phyloP scores from a whole-genome alignment of 139 green algal genomes.

The Coccomyxa sp. region DNA sequence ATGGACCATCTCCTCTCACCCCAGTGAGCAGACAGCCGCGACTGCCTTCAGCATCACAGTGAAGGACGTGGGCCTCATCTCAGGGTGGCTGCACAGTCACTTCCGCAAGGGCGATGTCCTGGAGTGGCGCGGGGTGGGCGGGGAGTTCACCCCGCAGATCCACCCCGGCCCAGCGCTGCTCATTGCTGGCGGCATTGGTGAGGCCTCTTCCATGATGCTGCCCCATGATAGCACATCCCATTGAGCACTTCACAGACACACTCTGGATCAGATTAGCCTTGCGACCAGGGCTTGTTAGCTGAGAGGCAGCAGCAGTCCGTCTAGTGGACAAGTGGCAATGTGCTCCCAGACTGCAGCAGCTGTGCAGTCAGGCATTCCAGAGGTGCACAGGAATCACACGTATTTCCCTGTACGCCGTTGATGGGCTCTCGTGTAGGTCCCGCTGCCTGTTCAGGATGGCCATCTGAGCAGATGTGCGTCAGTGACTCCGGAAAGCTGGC shows the following conservation, averaged over 20 bases:
- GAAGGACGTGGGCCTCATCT: conserved; percentile 23
- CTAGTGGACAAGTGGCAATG: neutral
- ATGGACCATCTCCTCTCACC: conserved; percentile 31
- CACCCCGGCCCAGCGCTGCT: conserved; percentile 13
- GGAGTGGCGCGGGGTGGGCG: conserved; percentile 9
- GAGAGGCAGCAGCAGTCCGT: neutral
- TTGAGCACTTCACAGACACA: too few species aligned
- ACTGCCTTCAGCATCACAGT: conserved; percentile 30
- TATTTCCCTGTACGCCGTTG: neutral
- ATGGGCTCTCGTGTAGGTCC: neutral
- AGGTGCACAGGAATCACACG: neutral
- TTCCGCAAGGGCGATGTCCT: neutral
- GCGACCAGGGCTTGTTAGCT: neutral
- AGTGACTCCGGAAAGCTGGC: neutral
- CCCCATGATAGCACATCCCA: too few species aligned
- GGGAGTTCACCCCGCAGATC: conserved; percentile 14
- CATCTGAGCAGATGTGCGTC: neutral
- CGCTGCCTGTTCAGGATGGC: neutral
- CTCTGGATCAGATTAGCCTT: neutral
- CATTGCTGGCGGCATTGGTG: conserved; percentile 26
- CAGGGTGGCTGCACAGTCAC: conserved; percentile 21
- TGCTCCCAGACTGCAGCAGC: too few species aligned
- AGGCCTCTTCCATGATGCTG: neutral
- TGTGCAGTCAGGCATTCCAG: neutral
- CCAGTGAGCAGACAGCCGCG: neutral